Conservation (phyloP, 2,329 filamentous ascomycete species). For the Ophidiomyces ophidiicola region DNA sequence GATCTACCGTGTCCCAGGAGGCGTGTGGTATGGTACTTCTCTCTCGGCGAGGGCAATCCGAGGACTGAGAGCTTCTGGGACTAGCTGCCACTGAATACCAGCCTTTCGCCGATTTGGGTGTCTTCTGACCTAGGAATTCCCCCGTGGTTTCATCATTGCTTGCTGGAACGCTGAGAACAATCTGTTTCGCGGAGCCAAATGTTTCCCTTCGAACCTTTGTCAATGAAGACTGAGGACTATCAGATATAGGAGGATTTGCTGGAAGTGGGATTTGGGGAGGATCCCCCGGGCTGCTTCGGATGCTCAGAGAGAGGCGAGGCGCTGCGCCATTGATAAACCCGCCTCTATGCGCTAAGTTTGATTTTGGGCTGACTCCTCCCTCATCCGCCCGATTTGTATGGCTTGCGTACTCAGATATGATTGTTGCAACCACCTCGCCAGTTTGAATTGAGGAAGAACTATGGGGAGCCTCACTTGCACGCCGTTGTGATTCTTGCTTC, state of each 20-base stretch:
- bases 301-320: constrained; percentile 1
- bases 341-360: not conserved
- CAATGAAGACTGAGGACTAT: not conserved
- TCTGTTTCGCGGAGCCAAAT: not conserved
- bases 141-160: not conserved
- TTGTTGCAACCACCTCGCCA: not conserved
- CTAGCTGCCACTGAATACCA: not conserved
- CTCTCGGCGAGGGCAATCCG: not conserved
- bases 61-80: constrained; percentile 3
- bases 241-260: constrained; percentile 14
- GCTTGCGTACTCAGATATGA: not conserved
- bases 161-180: not conserved
- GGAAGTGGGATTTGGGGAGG: constrained; percentile 18
- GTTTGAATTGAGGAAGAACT: not conserved
- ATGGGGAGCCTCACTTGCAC: constrained; percentile 1
- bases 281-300: constrained; percentile 9
- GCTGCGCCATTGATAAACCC: not conserved
- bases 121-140: not conserved
- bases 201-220: not conserved
- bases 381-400: not conserved
- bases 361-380: not conserved
- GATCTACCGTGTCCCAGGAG: constrained; percentile 6
- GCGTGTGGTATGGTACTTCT: not conserved
- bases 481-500: constrained; percentile 3
- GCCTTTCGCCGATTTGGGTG: not conserved